A percentile compares a stretch with the other conserved stretches of the same genome.
These are phyloP conservation scores for Trichocomaceae sp. DNA, from an alignment of 2,329 filamentous ascomycete genomes.

Conservation along the genomic window DNA sequence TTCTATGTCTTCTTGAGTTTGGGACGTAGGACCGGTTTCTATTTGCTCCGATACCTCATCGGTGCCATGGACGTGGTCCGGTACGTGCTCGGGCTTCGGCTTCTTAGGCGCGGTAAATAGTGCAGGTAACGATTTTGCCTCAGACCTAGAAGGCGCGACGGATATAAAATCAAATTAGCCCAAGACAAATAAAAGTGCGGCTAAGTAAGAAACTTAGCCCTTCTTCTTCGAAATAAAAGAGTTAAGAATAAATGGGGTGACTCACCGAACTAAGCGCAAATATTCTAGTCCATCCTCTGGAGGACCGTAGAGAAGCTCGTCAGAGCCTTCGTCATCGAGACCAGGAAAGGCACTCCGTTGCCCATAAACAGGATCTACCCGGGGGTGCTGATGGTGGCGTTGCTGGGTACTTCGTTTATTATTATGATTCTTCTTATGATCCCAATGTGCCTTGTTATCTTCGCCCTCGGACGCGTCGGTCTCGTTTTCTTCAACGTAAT, in stretches of 20 bases:
- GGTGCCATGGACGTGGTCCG: background rate
- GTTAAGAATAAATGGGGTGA: conserved; percentile 13
- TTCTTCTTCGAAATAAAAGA: conserved; percentile 2
- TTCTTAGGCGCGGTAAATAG: conserved; percentile 60
- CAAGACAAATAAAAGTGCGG: conserved; percentile 1
- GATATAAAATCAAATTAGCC: conserved; percentile 13
- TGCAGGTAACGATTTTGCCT: conserved; percentile 68
- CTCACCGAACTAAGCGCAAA: conserved; percentile 64
- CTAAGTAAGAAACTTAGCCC: conserved; percentile 24
- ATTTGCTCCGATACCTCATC: background rate
- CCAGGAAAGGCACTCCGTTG: conserved; percentile 66
- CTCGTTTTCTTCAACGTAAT: conserved; percentile 20
- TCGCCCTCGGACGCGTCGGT: conserved; percentile 15
- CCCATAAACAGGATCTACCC: conserved; percentile 59
- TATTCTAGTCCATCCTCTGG: conserved; percentile 64
- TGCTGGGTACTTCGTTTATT: conserved; percentile 4
- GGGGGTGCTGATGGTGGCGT: conserved; percentile 27
- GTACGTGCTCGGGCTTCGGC: conserved; percentile 27
- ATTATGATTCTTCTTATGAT: background rate
- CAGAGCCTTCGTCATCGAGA: conserved; percentile 43
- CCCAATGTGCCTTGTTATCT: background rate
- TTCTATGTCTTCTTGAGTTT: background rate
- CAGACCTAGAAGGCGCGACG: conserved; percentile 49
- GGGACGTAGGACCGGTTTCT: background rate
- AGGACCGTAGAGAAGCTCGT: conserved; percentile 61